Evolutionary conservation across 306 rosid genomes (phyloP).

Genomic region (Sophora flavescens): DNA sequence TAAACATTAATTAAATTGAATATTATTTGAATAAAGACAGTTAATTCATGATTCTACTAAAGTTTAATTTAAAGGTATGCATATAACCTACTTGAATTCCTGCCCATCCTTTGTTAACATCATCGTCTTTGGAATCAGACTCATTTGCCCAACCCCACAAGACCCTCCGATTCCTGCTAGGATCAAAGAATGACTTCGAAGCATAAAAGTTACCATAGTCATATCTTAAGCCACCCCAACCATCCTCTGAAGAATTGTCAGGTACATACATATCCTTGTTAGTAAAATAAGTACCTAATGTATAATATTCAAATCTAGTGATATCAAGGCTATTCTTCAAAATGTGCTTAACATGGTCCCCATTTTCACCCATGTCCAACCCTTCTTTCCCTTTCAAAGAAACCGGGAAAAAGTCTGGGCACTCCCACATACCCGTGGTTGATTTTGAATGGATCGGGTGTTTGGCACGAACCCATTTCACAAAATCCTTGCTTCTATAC

Average conservation of each 20-base stretch:
- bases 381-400: conserved; percentile 40
- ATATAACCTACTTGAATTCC: conserved; percentile 72
- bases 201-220: conserved; percentile 96
- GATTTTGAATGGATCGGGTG: conserved; percentile 72
- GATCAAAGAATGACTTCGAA: conserved; percentile 84
- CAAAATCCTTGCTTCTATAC: conserved; percentile 69
- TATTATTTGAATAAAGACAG: too few relatives aligned
- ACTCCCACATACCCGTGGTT: conserved; percentile 89
- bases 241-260: conserved; percentile 58
- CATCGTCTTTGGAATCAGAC: conserved; percentile 55
- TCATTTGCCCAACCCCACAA: conserved; percentile 98
- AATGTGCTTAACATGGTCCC: conserved; percentile 59
- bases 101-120: conserved; percentile 83
- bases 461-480: conserved; percentile 63
- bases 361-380: conserved; percentile 57
- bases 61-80: not conserved
- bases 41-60: not conserved
- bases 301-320: conserved; percentile 85
- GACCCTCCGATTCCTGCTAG: conserved; percentile 60
- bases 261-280: conserved; percentile 64
- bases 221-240: conserved; percentile 82
- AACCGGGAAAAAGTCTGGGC: conserved; percentile 88
- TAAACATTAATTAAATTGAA: too few relatives aligned
- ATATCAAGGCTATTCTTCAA: conserved; percentile 75
- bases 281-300: conserved; percentile 58